Evolutionary conservation across 2,329 filamentous ascomycete species (phyloP), one percentile per base, ranked within the genome.

Genomic region (Bipolaris cookei): DNA sequence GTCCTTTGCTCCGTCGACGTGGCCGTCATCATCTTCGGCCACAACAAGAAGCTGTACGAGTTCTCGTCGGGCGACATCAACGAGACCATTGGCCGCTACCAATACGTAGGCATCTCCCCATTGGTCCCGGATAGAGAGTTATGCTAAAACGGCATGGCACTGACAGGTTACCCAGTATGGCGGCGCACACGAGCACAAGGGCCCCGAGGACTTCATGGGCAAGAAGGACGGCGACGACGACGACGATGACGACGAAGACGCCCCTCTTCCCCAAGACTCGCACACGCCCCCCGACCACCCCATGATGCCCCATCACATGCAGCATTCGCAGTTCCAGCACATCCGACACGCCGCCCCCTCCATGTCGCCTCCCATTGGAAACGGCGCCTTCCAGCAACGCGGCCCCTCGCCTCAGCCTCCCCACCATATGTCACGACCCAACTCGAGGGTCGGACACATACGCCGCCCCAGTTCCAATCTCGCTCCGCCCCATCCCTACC

Each of bases 41-140:
- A 91, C 80, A 99, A 99, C 79, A 99, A 98, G 84, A 98, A 98
- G 81, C 85, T 99, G 23, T 97, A 98, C 79, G 92, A 99, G 78
- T 99, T 97, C 77, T 98, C 93, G 11, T 98, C 94, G 16, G 84
- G 87, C 68, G 92, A 97, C 77, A 97, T 99, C 85, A 89, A 89
- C 76, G 92, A 97, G 64, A 90, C 96, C 47, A 87, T 99, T 65
- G 86, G 86, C 49, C 86, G 92, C 75, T 96, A 97, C 75, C 89
- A 92, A 86, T 97, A 93, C 78, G 94, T 97, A 82, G 71, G 92
- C 86, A 55, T 63, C 51, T 57, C 52, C 58, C 52, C 51, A 30
- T 23, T 16, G 20, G 16, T 20, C 47, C 16, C 20, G 44, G 18
- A 41, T 45, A 11, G 35, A 49, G 50, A 54, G 46, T 39, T 32